Evolutionary conservation across 2,329 filamentous ascomycete genomes (phyloP).

Genomic region (Coniosporium tulheliwenetii): DNA sequence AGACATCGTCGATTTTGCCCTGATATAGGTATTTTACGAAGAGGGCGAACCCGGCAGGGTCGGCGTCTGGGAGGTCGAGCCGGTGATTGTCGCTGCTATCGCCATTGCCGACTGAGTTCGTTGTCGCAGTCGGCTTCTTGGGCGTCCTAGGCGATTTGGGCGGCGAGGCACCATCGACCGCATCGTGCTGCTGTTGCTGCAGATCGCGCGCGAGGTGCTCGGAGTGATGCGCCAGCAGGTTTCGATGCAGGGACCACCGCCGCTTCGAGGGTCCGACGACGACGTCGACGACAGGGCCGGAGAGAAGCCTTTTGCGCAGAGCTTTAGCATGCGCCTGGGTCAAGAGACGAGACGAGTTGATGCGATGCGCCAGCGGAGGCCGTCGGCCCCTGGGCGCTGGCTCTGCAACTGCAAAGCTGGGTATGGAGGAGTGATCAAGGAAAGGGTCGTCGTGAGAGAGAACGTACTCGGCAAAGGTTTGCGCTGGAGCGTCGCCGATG

Average conservation of each 20-base stretch:
- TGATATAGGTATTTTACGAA: constrained; percentile 42
- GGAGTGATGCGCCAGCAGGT: constrained; percentile 37
- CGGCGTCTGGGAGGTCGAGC: constrained; percentile 32
- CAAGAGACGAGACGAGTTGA: constrained; percentile 20
- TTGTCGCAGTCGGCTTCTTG: background rate
- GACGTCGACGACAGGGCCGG: constrained; percentile 35
- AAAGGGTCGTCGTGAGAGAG: constrained; percentile 5
- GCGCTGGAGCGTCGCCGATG: constrained; percentile 30
- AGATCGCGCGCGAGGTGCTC: constrained; percentile 25
- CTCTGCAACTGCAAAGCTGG: too few species aligned
- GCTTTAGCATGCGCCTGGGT: constrained; percentile 27
- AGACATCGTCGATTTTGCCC: constrained; percentile 34
- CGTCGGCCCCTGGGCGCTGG: constrained; percentile 4
- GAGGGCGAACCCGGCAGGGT: constrained; percentile 36
- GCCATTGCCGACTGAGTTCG: constrained; percentile 8
- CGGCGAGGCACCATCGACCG: too few species aligned
- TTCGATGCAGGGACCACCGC: constrained; percentile 36
- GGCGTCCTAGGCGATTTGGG: background rate
- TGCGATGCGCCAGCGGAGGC: constrained; percentile 17
- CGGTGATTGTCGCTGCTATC: constrained; percentile 20
- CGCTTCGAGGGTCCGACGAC: constrained; percentile 31
- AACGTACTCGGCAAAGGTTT: constrained; percentile 37
- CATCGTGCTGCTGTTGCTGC: constrained; percentile 4
- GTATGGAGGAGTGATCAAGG: too few species aligned
- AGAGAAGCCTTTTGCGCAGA: constrained; percentile 34